phyloP scores from a whole-genome alignment of 495 filamentous ascomycete genomes.

The Neurospora sp. region DNA sequence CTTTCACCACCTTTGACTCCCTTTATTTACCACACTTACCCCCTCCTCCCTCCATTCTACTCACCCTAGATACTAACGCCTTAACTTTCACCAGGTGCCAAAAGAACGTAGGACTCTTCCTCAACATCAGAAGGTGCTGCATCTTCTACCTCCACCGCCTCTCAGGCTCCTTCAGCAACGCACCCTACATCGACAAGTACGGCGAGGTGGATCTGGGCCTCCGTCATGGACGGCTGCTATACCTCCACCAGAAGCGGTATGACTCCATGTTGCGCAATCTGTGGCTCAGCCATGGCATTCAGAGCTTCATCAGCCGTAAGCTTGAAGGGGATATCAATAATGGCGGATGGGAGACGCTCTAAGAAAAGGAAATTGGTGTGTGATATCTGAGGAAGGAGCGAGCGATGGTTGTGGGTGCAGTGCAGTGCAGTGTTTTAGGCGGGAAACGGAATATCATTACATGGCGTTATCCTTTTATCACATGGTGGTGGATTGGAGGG shows the following conservation, averaged over 20 bases:
- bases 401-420: not conserved
- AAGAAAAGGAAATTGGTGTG: not conserved
- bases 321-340: constrained; percentile 92
- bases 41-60: not conserved
- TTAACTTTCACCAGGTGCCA: constrained; percentile 54
- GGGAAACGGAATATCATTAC: not conserved
- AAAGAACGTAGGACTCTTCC: constrained; percentile 77
- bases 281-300: constrained; percentile 80
- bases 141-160: constrained; percentile 73
- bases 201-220: constrained; percentile 86
- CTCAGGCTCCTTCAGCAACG: constrained; percentile 75
- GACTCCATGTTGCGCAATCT: constrained; percentile 75
- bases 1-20: not conserved
- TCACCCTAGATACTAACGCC: not conserved
- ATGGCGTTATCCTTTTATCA: not conserved
- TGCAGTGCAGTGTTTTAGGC: not conserved
- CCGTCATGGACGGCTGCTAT: constrained; percentile 72
- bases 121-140: constrained; percentile 92
- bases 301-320: constrained; percentile 79
- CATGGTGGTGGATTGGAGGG: not conserved
- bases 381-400: not conserved
- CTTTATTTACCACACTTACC: constrained; percentile 10
- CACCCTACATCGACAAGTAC: constrained; percentile 88
- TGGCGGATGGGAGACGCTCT: constrained; percentile 93
- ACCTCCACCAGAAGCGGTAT: constrained; percentile 86